A percentile compares a stretch with the other conserved stretches of the same genome.
Evolutionary conservation across 129 eudicot species (phyloP).

Genomic region (Pulicaria dysenterica): DNA sequence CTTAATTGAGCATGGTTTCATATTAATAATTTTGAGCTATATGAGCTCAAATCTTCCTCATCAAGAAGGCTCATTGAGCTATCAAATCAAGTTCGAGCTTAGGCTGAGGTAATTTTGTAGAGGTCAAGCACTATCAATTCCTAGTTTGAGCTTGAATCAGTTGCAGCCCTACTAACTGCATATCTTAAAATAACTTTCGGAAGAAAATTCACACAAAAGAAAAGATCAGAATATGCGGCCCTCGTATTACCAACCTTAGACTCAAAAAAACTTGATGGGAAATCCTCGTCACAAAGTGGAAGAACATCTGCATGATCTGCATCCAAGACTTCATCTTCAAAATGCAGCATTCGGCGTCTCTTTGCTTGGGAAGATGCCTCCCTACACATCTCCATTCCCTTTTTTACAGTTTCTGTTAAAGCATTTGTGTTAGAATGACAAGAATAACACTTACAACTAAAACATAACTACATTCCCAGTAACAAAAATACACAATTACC

Average conservation of each 20-base stretch:
- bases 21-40: neutral
- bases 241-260: constrained; percentile 58
- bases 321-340: constrained; percentile 54
- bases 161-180: neutral
- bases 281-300: constrained; percentile 57
- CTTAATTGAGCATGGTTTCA: neutral
- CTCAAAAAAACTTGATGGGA: constrained; percentile 52
- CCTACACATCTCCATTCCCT: constrained; percentile 45
- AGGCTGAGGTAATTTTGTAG: neutral
- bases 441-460: neutral
- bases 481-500: constrained; percentile 37
- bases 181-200: neutral
- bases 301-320: constrained; percentile 43
- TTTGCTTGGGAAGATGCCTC: constrained; percentile 69
- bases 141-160: neutral
- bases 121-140: neutral
- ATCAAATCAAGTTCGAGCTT: neutral
- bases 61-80: neutral
- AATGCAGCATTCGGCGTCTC: constrained; percentile 86
- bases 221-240: neutral
- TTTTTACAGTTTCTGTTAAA: constrained; percentile 47
- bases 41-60: constrained; percentile 9
- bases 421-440: constrained; percentile 12
- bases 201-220: neutral
- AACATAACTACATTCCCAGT: constrained; percentile 2